Evolutionary conservation across 2,329 filamentous ascomycete species (phyloP), one percentile per base, ranked within the genome.

Genomic region (Colletotrichum sp.): DNA sequence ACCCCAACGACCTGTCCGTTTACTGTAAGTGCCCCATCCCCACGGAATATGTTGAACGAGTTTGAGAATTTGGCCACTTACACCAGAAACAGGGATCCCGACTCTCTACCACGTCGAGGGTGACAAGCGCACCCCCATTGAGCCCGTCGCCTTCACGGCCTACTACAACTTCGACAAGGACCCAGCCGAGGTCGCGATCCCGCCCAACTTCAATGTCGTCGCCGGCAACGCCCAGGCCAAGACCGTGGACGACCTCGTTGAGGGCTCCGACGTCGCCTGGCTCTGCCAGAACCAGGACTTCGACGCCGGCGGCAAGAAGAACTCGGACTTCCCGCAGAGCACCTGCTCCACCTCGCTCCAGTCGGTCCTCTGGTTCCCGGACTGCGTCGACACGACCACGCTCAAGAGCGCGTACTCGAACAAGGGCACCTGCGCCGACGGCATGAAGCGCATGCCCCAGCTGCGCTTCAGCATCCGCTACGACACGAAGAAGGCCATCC

Each of bases 381-480:
- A 79, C 71, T 81, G 79, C 71, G 79, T 80, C 44, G 75, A 79
- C 67, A 67, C 72, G 9, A 59, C 69, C 22, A 77, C 68, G 13
- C 72, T 79, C 65, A 72, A 79, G 55, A 70, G 67, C 25, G 78
- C 75, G 30, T 81, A 74, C 61, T 77, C 71, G 19, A 67, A 59
- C 32, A 74, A 78, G 65, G 77, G 78, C 36, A 72, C 76, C 44
- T 88, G 86, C 76, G 86, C 87, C 1, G 59, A 72, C 1, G 83
- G 82, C 77, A 87, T 87, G 85, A 87, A 86, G 79, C 81, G 83
- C 29, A 87, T 89, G 83, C 86, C 87, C 1, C 85, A 85, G 75
- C 82, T 88, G n/a, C 85, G 87, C 72, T 88, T 89, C 80, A 86
- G 83, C 15, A 83, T 89, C 72, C 84, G 86, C 49, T 88, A 87